Evolutionary conservation across 495 filamentous ascomycete genomes (phyloP).

Genomic region (Stereocaulon alpinum): DNA sequence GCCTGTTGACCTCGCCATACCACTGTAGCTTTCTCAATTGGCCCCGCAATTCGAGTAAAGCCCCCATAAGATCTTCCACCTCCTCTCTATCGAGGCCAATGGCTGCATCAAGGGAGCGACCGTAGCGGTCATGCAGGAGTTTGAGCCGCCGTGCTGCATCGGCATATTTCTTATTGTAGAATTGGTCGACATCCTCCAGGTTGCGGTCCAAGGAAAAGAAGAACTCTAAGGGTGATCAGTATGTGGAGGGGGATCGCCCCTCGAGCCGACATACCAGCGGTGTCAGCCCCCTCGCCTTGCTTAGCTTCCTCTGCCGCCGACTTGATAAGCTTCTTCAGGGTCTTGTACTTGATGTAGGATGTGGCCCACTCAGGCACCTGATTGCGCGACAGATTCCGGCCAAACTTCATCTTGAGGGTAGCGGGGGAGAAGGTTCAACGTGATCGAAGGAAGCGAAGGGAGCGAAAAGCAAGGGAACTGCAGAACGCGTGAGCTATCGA

Average conservation of each 20-base stretch:
- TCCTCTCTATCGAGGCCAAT: slow-evolving; percentile 61
- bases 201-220: slow-evolving; percentile 92
- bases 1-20: slow-evolving; percentile 94
- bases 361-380: slow-evolving; percentile 94
- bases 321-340: slow-evolving; percentile 90
- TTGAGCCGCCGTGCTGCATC: slow-evolving; percentile 75
- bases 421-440: not conserved
- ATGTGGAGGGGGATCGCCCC: slow-evolving; percentile 14
- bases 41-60: slow-evolving; percentile 75
- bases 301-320: slow-evolving; percentile 51
- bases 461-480: not conserved
- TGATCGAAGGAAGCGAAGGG: not conserved
- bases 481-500: slow-evolving; percentile 1
- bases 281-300: slow-evolving; percentile 62
- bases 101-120: slow-evolving; percentile 39
- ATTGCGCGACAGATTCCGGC: slow-evolving; percentile 74
- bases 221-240: slow-evolving; percentile 54
- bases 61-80: slow-evolving; percentile 75
- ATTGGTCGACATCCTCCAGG: slow-evolving; percentile 85
- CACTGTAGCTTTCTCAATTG: slow-evolving; percentile 87
- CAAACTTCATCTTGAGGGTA: slow-evolving; percentile 61
- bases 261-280: slow-evolving; percentile 49
- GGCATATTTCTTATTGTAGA: slow-evolving; percentile 89
- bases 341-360: slow-evolving; percentile 92
- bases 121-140: slow-evolving; percentile 76